These are phyloP conservation scores for Coniochaeta ligniaria DNA, from an alignment of 2,329 filamentous ascomycete species.

Conservation along the genomic window DNA sequence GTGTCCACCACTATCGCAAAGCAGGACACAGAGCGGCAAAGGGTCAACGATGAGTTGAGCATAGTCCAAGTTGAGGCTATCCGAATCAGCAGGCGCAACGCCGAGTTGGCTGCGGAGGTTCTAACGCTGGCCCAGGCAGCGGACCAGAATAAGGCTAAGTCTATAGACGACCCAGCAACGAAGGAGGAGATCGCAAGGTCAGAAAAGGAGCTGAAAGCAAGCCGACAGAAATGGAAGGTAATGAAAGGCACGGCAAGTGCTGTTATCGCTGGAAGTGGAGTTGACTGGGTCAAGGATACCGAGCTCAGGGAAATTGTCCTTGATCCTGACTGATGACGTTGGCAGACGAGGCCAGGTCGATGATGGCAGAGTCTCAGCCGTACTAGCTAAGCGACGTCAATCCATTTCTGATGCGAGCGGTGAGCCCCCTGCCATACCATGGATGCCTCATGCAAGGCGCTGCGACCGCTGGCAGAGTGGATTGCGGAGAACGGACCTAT, in stretches of 20 bases:
- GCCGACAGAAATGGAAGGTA: conserved; percentile 61
- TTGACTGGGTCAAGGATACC: conserved; percentile 71
- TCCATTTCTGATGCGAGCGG: not conserved
- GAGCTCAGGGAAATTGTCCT: conserved; percentile 64
- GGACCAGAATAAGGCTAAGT: conserved; percentile 31
- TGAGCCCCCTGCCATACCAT: not conserved
- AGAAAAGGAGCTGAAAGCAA: conserved; percentile 52
- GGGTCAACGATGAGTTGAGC: conserved; percentile 44
- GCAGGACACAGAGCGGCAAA: conserved; percentile 45
- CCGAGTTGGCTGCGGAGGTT: conserved; percentile 53
- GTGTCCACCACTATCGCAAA: conserved; percentile 57
- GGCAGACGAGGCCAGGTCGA: not conserved
- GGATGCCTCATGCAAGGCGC: not conserved
- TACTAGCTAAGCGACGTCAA: not conserved
- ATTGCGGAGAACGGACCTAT: not conserved
- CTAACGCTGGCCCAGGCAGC: conserved; percentile 48
- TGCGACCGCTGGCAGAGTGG: not conserved
- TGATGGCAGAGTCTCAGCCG: not conserved
- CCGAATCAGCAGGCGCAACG: conserved; percentile 51
- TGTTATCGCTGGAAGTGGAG: conserved; percentile 71
- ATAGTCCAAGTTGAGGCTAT: conserved; percentile 52
- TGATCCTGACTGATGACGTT: conserved; percentile 44
- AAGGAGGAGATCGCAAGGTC: conserved; percentile 49
- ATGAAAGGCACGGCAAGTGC: conserved; percentile 76
- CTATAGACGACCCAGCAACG: conserved; percentile 37